Conservation (phyloP, 169 alveolate genomes). For the Cryptosporidium tyzzeri region DNA sequence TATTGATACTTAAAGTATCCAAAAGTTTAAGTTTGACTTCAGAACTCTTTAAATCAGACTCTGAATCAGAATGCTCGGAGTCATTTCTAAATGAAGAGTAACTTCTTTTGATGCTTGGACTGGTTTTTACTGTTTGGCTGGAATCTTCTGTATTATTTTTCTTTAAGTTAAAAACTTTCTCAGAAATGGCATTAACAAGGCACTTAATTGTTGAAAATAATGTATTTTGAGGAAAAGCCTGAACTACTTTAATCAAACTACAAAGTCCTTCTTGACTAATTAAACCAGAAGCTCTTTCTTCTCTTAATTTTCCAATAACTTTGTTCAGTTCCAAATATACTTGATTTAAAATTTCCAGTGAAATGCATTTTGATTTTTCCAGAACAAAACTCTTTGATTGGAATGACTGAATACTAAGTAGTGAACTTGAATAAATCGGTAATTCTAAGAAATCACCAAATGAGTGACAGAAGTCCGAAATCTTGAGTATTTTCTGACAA, state of each 20-base stretch:
- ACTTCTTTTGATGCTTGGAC: constrained; percentile 2
- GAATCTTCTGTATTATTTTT: neutral
- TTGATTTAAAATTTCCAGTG: constrained; percentile 23
- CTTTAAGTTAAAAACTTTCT: neutral
- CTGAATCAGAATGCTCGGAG: constrained; percentile 13
- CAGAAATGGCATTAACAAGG: constrained; percentile 23
- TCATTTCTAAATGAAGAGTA: constrained; percentile 16
- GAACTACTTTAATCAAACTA: neutral
- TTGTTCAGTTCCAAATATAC: constrained; percentile 10
- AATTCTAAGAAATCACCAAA: constrained; percentile 46
- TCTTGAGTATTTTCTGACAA: constrained; percentile 18
- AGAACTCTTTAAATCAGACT: neutral
- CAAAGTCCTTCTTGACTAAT: constrained; percentile 8
- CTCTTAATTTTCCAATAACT: neutral
- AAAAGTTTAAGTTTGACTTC: neutral
- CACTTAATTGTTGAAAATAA: constrained; percentile 14
- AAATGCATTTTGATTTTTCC: constrained; percentile 19
- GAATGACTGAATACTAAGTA: constrained; percentile 47
- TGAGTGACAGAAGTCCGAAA: constrained; percentile 20
- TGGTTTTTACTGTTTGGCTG: neutral
- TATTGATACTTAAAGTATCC: neutral
- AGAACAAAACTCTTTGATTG: constrained; percentile 7
- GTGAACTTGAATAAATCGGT: constrained; percentile 29
- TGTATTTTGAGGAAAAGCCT: constrained; percentile 15
- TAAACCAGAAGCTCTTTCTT: neutral